Percentiles rank a stretch among this genome's conserved stretches.
Evolutionary conservation across 306 rosid genomes (phyloP).

Genomic region (Glycine latifolia): DNA sequence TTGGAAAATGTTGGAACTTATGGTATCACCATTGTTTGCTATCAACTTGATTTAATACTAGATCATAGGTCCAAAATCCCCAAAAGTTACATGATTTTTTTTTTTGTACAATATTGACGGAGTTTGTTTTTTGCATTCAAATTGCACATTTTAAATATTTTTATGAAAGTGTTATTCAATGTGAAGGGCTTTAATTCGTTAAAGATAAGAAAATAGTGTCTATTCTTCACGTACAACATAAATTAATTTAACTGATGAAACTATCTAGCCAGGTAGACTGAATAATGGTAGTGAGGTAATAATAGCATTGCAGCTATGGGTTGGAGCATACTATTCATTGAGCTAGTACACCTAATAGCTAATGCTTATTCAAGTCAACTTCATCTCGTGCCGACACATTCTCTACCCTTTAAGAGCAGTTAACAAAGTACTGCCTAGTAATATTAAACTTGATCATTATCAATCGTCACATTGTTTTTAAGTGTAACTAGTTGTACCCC

Average conservation of each 20-base stretch:
- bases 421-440: neutral
- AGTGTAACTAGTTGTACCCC: neutral
- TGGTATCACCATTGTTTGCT: constrained; percentile 4
- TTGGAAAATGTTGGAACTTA: constrained; percentile 41
- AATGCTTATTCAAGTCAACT: constrained; percentile 46
- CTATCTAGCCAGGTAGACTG: constrained; percentile 37
- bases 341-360: constrained; percentile 30
- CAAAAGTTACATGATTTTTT: constrained; percentile 40
- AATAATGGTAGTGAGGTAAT: constrained; percentile 25
- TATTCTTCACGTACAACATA: constrained; percentile 38
- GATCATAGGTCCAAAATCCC: constrained; percentile 38
- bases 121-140: constrained; percentile 27
- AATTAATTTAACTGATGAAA: constrained; percentile 27
- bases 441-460: constrained; percentile 19
- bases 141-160: constrained; percentile 26
- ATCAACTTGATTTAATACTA: constrained; percentile 1
- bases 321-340: constrained; percentile 29
- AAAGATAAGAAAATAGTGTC: constrained; percentile 26
- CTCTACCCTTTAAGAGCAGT: constrained; percentile 37
- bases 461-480: constrained; percentile 1
- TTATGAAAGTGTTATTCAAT: constrained; percentile 24
- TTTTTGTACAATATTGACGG: neutral
- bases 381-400: constrained; percentile 48
- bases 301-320: constrained; percentile 1
- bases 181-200: constrained; percentile 4